Conservation (phyloP, 140 eudicot species). For the Erigeron philadelphicus region DNA sequence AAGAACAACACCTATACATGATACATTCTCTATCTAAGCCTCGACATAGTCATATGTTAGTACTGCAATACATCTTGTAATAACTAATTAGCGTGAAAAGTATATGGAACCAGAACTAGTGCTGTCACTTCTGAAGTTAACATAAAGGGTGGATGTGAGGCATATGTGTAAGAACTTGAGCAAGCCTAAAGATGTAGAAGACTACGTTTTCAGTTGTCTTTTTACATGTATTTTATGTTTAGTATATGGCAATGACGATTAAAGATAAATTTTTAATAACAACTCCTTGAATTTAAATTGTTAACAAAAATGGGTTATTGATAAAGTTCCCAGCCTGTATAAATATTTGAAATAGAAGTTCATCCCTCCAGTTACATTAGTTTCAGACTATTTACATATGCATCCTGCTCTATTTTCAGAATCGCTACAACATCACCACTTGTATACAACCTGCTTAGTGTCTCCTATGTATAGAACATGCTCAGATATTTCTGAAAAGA, state of each 20-base stretch:
- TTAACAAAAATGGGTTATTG: background rate
- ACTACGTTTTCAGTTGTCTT: background rate
- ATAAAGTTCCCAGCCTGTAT: background rate
- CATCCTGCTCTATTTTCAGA: background rate
- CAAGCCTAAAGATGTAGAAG: background rate
- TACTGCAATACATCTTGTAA: background rate
- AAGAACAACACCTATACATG: background rate
- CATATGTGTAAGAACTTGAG: background rate
- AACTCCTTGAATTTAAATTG: background rate
- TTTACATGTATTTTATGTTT: background rate
- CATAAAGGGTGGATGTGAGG: background rate
- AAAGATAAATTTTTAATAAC: background rate
- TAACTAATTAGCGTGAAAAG: background rate
- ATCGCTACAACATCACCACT: background rate
- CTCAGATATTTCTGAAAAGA: background rate
- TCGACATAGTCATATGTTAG: background rate
- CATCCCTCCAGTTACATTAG: background rate
- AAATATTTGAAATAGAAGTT: background rate
- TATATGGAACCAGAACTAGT: background rate
- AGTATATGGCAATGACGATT: background rate
- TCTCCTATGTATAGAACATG: background rate
- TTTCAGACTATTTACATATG: background rate
- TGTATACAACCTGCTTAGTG: slow-evolving; percentile 5
- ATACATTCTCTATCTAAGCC: slow-evolving; percentile 5
- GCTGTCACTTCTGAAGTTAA: background rate